Percentiles rank a stretch among this genome's conserved stretches.
Conservation (phyloP, 305 asterid species). For the Plantago lanceolata region DNA sequence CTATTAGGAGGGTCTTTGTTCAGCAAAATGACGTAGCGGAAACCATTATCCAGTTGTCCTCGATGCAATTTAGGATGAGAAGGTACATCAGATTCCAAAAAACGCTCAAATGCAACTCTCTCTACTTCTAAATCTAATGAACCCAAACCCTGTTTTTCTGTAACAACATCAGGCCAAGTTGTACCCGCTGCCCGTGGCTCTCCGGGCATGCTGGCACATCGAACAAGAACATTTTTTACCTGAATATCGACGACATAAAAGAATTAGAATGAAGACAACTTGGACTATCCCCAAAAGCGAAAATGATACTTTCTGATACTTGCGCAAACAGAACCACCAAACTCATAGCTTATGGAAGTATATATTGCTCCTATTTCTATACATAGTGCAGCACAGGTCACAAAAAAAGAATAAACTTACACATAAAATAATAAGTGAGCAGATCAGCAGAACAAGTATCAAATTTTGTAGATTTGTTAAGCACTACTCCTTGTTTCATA, state of each 20-base stretch:
- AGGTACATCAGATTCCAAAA: constrained; percentile 66
- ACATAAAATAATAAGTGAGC: constrained; percentile 1
- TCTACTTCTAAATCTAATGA: constrained; percentile 54
- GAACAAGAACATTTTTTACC: constrained; percentile 42
- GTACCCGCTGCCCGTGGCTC: constrained; percentile 99
- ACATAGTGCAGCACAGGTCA: not conserved
- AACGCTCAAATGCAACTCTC: constrained; percentile 58
- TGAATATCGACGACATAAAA: constrained; percentile 30
- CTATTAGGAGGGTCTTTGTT: constrained; percentile 96
- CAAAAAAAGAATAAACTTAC: constrained; percentile 13
- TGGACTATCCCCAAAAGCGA: constrained; percentile 8
- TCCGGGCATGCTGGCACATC: constrained; percentile 79
- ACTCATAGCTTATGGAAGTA: not conserved
- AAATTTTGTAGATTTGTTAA: not conserved
- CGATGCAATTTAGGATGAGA: constrained; percentile 89
- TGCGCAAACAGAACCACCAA: constrained; percentile 8
- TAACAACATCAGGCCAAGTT: constrained; percentile 79
- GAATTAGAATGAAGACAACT: constrained; percentile 21
- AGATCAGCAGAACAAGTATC: not conserved
- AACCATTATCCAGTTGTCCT: constrained; percentile 91
- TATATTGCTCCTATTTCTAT: not conserved
- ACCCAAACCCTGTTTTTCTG: constrained; percentile 65
- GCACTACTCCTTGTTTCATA: constrained; percentile 1
- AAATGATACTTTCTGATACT: constrained; percentile 19
- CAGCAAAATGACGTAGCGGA: constrained; percentile 87